Base-by-base conservation (phyloP, 495 filamentous ascomycete species). In the Tetracladium marchalianum region DNA sequence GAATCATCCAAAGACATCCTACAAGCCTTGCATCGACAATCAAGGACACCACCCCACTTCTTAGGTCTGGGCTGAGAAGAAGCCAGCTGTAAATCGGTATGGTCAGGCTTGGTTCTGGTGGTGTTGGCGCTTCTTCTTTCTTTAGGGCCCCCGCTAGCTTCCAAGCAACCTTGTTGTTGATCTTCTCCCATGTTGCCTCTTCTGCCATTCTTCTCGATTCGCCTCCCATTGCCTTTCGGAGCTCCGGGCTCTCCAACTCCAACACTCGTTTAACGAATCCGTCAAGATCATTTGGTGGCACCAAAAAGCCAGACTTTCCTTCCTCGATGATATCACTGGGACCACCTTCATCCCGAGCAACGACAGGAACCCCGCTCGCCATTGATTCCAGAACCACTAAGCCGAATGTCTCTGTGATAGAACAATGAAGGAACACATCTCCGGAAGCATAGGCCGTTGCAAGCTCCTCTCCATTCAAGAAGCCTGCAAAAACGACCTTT, bases 401-500 rank as follows among this genome's bases (percentile, higher is more conserved):
- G 1, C 79, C 79, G 54, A 83, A 83, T 0, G 77, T 81, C 56
- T 83, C 79, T 12, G 76, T 80, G 47, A 81, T 69, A 15, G 77
- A 81, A 59, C 75, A 79, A 49, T 82, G 78, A 11, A 82, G 58
- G 49, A 82, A 81, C 18, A 82, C 46, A 51, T 82, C 78, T 4
- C 69, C 76, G 0, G 69, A 70, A 4, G 78, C 77, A 56, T 81
- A 82, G 17, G 71, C 71, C 11, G 63, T 62, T 17, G 75, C 76
- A 12, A 83, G 62, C 0, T 66, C 61, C 22, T 64, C 65, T 11
- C 79, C 77, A 1, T 72, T 64, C 35, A 72, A 61, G 54, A 80
- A 74, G 0, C 79, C 79, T 2, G 73, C 69, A 50, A 81, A 83
- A 17, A 71, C 59, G 36, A 81, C 75, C 33, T 68, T 72, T 15